These are phyloP conservation scores for Oldenlandia corymbosa DNA, from an alignment of 257 asterid genomes.

Conservation along the genomic window DNA sequence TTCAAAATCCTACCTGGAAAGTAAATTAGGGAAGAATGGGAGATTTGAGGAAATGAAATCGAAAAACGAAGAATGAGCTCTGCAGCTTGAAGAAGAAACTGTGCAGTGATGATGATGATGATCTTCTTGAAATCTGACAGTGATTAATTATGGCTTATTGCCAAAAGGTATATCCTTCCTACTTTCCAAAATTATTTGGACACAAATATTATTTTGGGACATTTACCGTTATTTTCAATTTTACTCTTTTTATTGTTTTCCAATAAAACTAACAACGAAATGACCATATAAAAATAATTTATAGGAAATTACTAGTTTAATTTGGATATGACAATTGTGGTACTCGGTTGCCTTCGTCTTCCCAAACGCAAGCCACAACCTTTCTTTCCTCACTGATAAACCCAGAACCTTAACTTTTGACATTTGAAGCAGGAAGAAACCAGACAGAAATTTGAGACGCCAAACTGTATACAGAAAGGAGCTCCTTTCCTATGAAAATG, in stretches of 20 bases:
- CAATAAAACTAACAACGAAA: no score
- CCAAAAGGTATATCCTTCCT: slow-evolving; percentile 2
- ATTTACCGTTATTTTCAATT: background rate
- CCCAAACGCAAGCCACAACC: background rate
- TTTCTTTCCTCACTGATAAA: background rate
- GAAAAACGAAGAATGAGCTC: background rate
- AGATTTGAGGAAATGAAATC: background rate
- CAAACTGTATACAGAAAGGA: background rate
- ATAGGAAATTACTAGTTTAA: background rate
- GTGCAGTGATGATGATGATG: no score
- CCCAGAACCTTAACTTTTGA: background rate
- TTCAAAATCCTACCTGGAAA: background rate
- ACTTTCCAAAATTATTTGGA: background rate
- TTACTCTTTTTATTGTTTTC: no score
- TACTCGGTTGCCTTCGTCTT: background rate
- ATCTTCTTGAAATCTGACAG: no score
- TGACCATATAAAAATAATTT: no score
- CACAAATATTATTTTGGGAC: background rate
- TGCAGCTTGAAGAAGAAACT: background rate
- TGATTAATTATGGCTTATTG: slow-evolving; percentile 2
- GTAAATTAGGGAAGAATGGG: background rate
- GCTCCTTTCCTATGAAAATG: slow-evolving; percentile 16
- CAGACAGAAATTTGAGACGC: slow-evolving; percentile 7
- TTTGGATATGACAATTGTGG: slow-evolving; percentile 20
- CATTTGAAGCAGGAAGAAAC: background rate